A percentile compares a stretch with the other conserved stretches of the same genome.
Evolutionary conservation across 176 grass and related monocot species (phyloP).

Genomic region (Melocanna baccifera): DNA sequence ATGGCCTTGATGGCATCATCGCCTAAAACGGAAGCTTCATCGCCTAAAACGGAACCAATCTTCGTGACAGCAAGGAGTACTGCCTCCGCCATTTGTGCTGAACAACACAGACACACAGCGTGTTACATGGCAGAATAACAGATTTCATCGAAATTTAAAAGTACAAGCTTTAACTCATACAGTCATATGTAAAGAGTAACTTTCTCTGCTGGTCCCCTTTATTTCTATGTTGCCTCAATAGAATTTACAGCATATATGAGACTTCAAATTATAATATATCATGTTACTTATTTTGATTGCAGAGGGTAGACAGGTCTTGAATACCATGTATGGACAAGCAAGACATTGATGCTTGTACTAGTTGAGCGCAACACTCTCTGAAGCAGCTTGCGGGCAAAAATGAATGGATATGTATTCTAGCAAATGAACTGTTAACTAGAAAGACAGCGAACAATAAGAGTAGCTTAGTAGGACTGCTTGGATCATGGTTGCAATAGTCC

Average conservation of each 20-base stretch:
- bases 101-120: background rate
- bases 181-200: no score
- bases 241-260: no score
- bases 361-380: background rate
- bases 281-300: background rate
- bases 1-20: background rate
- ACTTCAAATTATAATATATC: no score
- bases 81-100: conserved; percentile 36
- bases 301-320: background rate
- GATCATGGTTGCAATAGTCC: background rate
- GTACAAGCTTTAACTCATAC: no score
- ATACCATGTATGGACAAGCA: background rate
- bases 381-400: background rate
- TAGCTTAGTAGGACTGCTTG: background rate
- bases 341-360: background rate
- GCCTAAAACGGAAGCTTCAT: no score
- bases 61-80: conserved; percentile 14
- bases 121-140: no score
- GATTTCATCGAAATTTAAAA: no score
- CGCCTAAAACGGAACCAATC: background rate
- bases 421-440: background rate
- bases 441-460: no score
- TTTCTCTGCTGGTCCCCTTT: no score
- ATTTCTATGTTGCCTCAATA: no score
- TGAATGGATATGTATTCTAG: background rate